phyloP scores from a whole-genome alignment of 116 monocot species.

The Cymodocea nodosa region DNA sequence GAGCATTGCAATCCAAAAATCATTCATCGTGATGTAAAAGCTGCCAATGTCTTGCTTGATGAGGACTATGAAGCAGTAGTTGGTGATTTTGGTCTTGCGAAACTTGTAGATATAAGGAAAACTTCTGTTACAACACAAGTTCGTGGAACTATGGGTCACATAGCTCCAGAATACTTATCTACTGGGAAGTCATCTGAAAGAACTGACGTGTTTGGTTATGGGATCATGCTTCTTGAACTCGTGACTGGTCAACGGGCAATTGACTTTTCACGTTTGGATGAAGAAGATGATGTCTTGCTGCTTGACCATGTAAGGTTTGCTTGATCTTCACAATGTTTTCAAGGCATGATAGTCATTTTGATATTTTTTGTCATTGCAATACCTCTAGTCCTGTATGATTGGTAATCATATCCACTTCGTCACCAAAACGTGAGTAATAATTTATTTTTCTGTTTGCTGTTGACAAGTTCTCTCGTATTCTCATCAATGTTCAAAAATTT shows the following conservation, averaged over 20 bases:
- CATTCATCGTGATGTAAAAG: conserved; percentile 92
- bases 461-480: too few species aligned
- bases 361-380: too few species aligned
- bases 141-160: conserved; percentile 95
- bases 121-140: conserved; percentile 90
- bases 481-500: too few species aligned
- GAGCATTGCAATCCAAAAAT: conserved; percentile 95
- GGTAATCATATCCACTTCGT: too few species aligned
- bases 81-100: conserved; percentile 89
- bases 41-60: conserved; percentile 87
- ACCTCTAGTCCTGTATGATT: too few species aligned
- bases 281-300: conserved; percentile 80
- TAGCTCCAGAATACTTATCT: conserved; percentile 88
- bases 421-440: too few species aligned
- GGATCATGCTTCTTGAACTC: conserved; percentile 93
- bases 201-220: conserved; percentile 92
- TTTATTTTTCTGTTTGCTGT: too few species aligned
- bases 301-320: conserved; percentile 67
- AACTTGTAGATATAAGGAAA: conserved; percentile 72
- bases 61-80: conserved; percentile 87
- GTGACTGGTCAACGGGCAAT: conserved; percentile 91
- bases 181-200: conserved; percentile 90
- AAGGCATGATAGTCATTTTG: too few species aligned
- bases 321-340: too few species aligned
- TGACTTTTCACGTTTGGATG: conserved; percentile 78